Conservation (phyloP, 164 flowering plant species). For the Umbilicus rupestris region DNA sequence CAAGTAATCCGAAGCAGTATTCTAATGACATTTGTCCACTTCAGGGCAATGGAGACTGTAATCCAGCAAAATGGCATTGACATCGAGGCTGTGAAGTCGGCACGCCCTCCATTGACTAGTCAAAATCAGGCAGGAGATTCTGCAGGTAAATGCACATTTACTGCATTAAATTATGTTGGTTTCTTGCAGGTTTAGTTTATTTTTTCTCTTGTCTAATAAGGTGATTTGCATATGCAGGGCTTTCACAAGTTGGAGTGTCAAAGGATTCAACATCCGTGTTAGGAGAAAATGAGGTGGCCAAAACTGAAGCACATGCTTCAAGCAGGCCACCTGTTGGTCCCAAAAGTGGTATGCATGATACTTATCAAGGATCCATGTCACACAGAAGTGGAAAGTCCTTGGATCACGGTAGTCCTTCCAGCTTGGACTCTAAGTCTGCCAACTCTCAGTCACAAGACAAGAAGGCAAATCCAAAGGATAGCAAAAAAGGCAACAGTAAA, state of each 20-base stretch:
- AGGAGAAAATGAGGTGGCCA: constrained; percentile 39
- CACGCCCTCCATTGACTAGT: constrained; percentile 58
- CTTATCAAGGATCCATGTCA: constrained; percentile 49
- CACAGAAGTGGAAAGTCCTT: constrained; percentile 47
- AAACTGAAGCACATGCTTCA: constrained; percentile 34
- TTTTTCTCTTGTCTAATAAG: background rate
- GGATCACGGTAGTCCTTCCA: constrained; percentile 75
- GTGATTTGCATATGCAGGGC: constrained; percentile 31
- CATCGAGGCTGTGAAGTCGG: constrained; percentile 70
- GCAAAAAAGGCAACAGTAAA: constrained; percentile 38
- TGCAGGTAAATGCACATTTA: constrained; percentile 30
- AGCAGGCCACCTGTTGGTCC: constrained; percentile 52
- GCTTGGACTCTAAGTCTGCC: constrained; percentile 62
- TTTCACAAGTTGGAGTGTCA: constrained; percentile 34
- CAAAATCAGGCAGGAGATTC: constrained; percentile 57
- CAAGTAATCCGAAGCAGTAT: background rate
- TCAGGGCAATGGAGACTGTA: constrained; percentile 99
- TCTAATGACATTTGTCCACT: constrained; percentile 9
- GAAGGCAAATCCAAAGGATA: constrained; percentile 37
- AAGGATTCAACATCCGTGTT: constrained; percentile 38
- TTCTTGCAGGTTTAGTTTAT: background rate
- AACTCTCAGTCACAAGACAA: constrained; percentile 55
- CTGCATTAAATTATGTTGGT: constrained; percentile 8
- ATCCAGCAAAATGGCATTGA: constrained; percentile 81
- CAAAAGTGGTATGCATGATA: constrained; percentile 37